Evolutionary conservation across 208 protist genomes (phyloP).

Genomic region (Eutreptiella sp.): DNA sequence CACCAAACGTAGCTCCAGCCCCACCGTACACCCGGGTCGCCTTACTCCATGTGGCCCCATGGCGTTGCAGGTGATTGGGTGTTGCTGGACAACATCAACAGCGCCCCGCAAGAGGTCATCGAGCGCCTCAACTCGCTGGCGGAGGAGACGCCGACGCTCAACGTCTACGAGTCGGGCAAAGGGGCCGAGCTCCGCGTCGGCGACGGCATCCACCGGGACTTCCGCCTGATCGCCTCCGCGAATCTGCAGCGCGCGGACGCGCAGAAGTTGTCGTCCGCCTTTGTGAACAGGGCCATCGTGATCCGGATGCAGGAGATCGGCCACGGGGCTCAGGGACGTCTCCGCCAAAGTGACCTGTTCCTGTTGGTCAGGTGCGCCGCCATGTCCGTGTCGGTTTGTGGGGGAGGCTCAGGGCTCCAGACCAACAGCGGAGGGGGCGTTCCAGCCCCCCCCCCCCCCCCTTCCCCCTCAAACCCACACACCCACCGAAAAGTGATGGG

Average conservation of each 20-base stretch:
- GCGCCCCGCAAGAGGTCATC: slow-evolving; percentile 74
- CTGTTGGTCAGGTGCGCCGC: no score
- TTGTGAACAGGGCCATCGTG: slow-evolving; percentile 11
- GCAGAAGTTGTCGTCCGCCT: neutral
- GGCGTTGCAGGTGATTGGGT: slow-evolving; percentile 93
- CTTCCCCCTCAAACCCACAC: no score
- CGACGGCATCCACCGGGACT: slow-evolving; percentile 14
- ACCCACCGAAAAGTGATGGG: no score
- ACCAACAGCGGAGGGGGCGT: no score
- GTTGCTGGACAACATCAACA: slow-evolving; percentile 90
- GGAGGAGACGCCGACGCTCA: slow-evolving; percentile 28
- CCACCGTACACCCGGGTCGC: no score
- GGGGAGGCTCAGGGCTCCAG: no score
- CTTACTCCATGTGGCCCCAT: no score
- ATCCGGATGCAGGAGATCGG: neutral
- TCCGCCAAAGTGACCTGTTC: no score
- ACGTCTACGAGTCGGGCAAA: neutral
- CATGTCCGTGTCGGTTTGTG: no score
- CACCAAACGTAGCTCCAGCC: no score
- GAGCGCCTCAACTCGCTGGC: slow-evolving; percentile 58
- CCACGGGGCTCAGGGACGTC: no score
- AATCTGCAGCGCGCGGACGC: slow-evolving; percentile 10
- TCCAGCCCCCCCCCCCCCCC: no score
- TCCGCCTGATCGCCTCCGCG: slow-evolving; percentile 16
- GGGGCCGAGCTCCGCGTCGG: slow-evolving; percentile 1